Evolutionary conservation across 2,329 filamentous ascomycete species (phyloP).

Genomic region (Ophiostoma sp.): DNA sequence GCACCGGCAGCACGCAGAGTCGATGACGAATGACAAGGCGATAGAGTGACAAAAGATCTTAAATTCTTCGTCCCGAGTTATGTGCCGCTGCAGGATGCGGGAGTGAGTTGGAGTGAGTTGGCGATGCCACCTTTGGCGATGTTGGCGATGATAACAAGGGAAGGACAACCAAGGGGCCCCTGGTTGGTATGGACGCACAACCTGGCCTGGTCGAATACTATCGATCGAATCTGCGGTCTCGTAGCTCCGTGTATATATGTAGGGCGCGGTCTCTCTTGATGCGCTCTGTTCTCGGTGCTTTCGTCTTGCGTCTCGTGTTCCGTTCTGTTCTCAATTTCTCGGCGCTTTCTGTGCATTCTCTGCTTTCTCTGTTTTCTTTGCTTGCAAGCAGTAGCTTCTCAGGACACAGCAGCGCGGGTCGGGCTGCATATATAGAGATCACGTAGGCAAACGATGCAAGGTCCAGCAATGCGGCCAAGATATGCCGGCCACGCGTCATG

Average conservation of each 20-base stretch:
- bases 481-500: slow-evolving; percentile 23
- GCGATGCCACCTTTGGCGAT: slow-evolving; percentile 5
- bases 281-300: slow-evolving; percentile 6
- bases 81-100: neutral
- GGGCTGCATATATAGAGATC: slow-evolving; percentile 2
- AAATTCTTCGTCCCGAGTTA: neutral
- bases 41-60: neutral
- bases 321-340: neutral
- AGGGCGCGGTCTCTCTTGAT: neutral
- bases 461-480: slow-evolving; percentile 12
- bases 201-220: neutral
- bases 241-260: neutral
- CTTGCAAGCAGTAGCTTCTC: neutral
- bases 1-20: neutral
- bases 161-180: neutral
- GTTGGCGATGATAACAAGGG: neutral
- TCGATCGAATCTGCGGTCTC: slow-evolving; percentile 1
- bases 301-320: neutral
- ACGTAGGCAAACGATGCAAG: slow-evolving; percentile 4
- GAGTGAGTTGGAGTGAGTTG: neutral
- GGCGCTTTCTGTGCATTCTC: neutral
- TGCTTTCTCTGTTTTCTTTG: neutral
- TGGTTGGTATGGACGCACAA: neutral
- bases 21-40: slow-evolving; percentile 17
- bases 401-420: neutral